Conservation (phyloP, 176 grass and related monocot species). For the Stipa capillata region DNA sequence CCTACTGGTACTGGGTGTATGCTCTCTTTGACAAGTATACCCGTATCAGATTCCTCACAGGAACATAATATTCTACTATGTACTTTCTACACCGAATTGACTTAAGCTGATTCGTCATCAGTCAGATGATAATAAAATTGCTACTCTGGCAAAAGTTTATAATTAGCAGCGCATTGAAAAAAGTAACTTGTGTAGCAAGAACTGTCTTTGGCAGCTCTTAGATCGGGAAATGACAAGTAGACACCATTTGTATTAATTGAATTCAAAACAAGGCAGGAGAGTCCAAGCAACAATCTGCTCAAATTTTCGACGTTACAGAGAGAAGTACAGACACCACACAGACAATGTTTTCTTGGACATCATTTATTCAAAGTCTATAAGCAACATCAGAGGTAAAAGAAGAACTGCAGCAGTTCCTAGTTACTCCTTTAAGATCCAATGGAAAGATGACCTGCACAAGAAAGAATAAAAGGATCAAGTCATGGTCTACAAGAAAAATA, state of each 20-base stretch:
- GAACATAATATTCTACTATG: background rate
- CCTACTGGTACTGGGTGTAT: background rate
- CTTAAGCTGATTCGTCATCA: background rate
- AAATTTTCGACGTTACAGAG: background rate
- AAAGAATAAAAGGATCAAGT: background rate
- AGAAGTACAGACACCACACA: conserved; percentile 12
- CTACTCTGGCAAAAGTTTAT: background rate
- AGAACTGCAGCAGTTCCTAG: background rate
- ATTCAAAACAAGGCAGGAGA: background rate
- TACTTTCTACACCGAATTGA: background rate
- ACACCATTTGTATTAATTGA: background rate
- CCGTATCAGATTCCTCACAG: background rate
- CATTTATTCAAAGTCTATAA: conserved; percentile 37
- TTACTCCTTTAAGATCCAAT: conserved; percentile 6
- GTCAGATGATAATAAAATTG: background rate
- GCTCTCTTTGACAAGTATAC: background rate
- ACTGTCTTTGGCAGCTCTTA: background rate
- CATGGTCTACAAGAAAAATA: background rate
- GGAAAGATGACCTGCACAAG: conserved; percentile 20
- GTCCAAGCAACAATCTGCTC: background rate
- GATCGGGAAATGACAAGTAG: background rate
- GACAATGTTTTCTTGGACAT: conserved; percentile 34
- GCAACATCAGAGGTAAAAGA: conserved; percentile 15
- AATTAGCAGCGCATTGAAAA: background rate
- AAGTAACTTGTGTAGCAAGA: background rate